Conservation (phyloP, 164 flowering plant species). For the Malania oleifera region DNA sequence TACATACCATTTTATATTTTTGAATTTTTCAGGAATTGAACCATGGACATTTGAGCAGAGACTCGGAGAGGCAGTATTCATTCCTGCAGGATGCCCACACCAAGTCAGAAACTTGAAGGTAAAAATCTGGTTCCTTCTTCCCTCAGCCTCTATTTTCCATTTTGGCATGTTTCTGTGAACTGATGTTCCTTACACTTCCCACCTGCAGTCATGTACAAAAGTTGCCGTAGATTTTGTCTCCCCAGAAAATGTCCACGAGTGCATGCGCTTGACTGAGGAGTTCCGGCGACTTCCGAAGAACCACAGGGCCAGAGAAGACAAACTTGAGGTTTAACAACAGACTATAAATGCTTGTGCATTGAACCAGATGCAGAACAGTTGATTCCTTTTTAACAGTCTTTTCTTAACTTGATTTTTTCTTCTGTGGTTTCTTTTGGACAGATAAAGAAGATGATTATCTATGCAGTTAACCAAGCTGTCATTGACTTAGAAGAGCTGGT, state of each 20-base stretch:
- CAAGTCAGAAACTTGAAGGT: slow-evolving; percentile 93
- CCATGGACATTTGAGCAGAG: slow-evolving; percentile 85
- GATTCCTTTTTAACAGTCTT: neutral
- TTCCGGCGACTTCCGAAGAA: slow-evolving; percentile 61
- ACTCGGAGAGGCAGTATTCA: slow-evolving; percentile 86
- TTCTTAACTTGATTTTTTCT: neutral
- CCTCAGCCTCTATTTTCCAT: neutral
- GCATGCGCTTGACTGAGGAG: slow-evolving; percentile 62
- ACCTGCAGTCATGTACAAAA: slow-evolving; percentile 73
- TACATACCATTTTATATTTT: too few relatives aligned
- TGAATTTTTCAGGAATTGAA: slow-evolving; percentile 46
- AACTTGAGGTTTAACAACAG: slow-evolving; percentile 61
- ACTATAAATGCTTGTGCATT: neutral
- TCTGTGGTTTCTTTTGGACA: slow-evolving; percentile 19
- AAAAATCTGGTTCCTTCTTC: neutral
- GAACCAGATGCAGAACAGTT: neutral
- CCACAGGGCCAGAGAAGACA: slow-evolving; percentile 73
- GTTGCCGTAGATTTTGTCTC: slow-evolving; percentile 85
- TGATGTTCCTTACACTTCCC: neutral
- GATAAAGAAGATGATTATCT: slow-evolving; percentile 69
- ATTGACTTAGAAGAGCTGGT: slow-evolving; percentile 27
- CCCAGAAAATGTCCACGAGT: slow-evolving; percentile 68
- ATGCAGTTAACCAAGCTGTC: slow-evolving; percentile 45
- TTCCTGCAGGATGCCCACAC: slow-evolving; percentile 95
- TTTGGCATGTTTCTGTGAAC: neutral